These are phyloP conservation scores for Termitomyces heimii DNA, from an alignment of 768 basidiomycete species.

Conservation along the genomic window DNA sequence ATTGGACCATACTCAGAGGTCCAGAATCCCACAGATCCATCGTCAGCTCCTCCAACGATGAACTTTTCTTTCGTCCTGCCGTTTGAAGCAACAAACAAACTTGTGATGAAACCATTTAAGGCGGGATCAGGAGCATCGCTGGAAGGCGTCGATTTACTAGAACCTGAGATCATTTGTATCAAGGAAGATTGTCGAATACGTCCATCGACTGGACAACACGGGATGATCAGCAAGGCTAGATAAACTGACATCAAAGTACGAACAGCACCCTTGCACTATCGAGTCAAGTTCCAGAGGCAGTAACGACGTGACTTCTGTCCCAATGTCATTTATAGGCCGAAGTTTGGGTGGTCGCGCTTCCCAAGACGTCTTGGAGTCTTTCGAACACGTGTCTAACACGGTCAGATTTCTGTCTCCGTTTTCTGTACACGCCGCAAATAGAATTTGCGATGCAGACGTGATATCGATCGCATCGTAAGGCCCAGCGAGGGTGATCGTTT, in stretches of 20 bases:
- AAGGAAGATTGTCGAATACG: conserved; percentile 40
- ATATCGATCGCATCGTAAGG: conserved; percentile 16
- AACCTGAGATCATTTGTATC: conserved; percentile 26
- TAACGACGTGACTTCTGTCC: conserved; percentile 28
- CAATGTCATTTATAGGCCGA: not conserved
- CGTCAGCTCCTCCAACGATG: conserved; percentile 70
- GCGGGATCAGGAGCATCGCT: conserved; percentile 37
- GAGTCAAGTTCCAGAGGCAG: conserved; percentile 53
- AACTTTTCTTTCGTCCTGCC: conserved; percentile 53
- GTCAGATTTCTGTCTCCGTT: conserved; percentile 10
- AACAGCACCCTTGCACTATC: conserved; percentile 64
- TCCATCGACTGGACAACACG: conserved; percentile 41
- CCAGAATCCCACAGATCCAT: conserved; percentile 79
- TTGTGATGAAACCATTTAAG: conserved; percentile 41
- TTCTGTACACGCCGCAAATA: conserved; percentile 10
- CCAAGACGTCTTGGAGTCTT: conserved; percentile 20
- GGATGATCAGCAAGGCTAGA: conserved; percentile 3
- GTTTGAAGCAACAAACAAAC: conserved; percentile 52
- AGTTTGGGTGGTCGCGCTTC: conserved; percentile 10
- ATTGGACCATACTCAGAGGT: conserved; percentile 42
- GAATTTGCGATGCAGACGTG: conserved; percentile 15
- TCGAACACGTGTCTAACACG: conserved; percentile 1
- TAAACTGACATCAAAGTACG: conserved; percentile 12
- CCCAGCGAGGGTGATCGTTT: conserved; percentile 13
- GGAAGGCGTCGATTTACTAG: conserved; percentile 18